Evolutionary conservation across 1,139 yeast species (phyloP), one percentile per base, ranked within the genome.

Genomic region (Spathaspora sp.): DNA sequence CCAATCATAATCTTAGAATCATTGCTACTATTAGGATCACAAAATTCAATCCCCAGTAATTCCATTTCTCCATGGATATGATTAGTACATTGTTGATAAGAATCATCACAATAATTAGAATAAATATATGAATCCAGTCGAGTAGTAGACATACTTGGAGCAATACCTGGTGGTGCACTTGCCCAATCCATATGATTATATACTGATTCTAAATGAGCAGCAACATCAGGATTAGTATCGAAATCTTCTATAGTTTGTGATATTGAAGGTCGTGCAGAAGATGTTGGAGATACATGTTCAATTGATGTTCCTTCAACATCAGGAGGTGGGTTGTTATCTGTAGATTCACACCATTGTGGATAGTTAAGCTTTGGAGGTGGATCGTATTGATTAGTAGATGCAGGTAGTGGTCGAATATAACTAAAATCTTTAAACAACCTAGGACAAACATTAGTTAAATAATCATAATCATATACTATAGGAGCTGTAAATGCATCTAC

Each of bases 21-120:
- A 40, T 52, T 54, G 7, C 46, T 42, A 9, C 27, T 36, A 15
- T 38, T n/a, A 11, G 47, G 47, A 41, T 48, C 41, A 45, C 53
- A 58, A 68, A 76, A 72, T 48, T 72, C 78, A 25, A 74, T 53
- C 2, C 80, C 80, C 23, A 69, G 60, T 33, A 74, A 56, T 48
- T 73, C 76, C 76, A 74, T 71, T 55, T 74, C 80, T 10, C 80
- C 80, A 44, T 71, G 66, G n/a, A 70, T 61, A 50, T 72, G 76
- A 47, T 67, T 70, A 25, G 64, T 64, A 9, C 61, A 52, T 47
- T 61, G 67, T 50, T 61, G 67, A 43, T 61, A 63, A 26, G 57
- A 54, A 48, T 59, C 64, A 27, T 58, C 63, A 48, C 59, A 53
- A 40, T 45, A 50, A 52, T 50, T 57, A 10, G 46, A 31, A 33